These are phyloP conservation scores for Penicillium palitans DNA, from an alignment of 2,329 filamentous ascomycete genomes.

Conservation along the genomic window DNA sequence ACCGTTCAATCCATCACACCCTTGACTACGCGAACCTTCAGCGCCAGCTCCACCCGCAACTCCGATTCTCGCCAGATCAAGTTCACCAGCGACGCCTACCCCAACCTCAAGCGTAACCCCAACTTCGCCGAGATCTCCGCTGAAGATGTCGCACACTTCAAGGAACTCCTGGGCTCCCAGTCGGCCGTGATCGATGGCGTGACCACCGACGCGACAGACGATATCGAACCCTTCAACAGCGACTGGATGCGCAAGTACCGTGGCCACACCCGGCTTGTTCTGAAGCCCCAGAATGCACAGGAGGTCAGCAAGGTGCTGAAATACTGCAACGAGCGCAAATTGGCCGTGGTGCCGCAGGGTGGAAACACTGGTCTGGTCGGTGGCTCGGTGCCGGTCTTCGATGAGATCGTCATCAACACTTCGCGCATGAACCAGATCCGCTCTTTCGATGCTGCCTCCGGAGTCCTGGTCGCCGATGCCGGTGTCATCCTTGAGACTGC, in stretches of 20 bases:
- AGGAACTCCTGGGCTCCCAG: conserved; percentile 72
- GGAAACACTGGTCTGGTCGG: conserved; percentile 96
- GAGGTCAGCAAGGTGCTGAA: conserved; percentile 87
- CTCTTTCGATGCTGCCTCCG: conserved; percentile 90
- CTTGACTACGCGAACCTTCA: conserved; percentile 33
- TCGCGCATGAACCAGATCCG: conserved; percentile 86
- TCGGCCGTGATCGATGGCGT: conserved; percentile 84
- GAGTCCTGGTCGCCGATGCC: conserved; percentile 84
- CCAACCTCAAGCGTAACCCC: conserved; percentile 74
- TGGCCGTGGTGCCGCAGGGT: conserved; percentile 95
- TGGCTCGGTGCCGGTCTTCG: conserved; percentile 93
- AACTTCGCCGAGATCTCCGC: conserved; percentile 68
- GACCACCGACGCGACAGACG: conserved; percentile 69
- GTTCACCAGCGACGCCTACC: conserved; percentile 79
- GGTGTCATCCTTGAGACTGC: conserved; percentile 88
- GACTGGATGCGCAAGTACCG: conserved; percentile 99
- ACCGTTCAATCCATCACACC: conserved; percentile 22
- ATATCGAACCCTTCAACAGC: conserved; percentile 88
- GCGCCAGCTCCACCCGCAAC: conserved; percentile 26
- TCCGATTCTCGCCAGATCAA: conserved; percentile 52
- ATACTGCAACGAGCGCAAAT: conserved; percentile 90
- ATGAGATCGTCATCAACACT: conserved; percentile 94
- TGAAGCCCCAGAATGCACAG: conserved; percentile 80
- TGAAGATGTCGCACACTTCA: conserved; percentile 82
- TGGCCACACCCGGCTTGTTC: conserved; percentile 80